Percentiles rank a stretch among this genome's conserved stretches.
Conservation (phyloP, 176 grass and related monocot genomes). For the Raddia guianensis region DNA sequence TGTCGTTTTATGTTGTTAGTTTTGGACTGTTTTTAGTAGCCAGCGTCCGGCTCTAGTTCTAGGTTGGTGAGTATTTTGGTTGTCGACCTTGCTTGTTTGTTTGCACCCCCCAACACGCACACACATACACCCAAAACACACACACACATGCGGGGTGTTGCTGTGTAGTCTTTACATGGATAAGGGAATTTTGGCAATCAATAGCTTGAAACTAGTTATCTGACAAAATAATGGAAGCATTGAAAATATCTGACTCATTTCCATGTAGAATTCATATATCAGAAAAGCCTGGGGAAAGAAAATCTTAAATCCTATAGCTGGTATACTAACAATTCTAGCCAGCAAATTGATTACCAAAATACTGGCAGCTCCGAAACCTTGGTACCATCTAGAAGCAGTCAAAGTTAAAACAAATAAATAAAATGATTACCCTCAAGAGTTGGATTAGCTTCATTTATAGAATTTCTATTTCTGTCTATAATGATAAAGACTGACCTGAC, state of each 20-base stretch:
- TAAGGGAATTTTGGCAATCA: neutral
- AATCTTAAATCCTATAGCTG: neutral
- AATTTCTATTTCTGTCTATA: constrained; percentile 28
- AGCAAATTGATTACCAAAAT: constrained; percentile 5
- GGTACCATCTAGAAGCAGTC: neutral
- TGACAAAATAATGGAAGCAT: neutral
- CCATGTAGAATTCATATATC: neutral
- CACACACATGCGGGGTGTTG: too few relatives aligned
- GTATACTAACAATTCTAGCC: neutral
- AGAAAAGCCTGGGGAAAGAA: neutral
- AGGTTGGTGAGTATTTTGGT: too few relatives aligned
- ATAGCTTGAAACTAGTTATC: neutral
- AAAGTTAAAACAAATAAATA: constrained; percentile 2
- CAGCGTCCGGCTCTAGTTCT: too few relatives aligned
- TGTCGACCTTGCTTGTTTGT: too few relatives aligned
- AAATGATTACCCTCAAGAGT: neutral
- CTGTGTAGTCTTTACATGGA: too few relatives aligned
- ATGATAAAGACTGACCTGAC: constrained; percentile 69
- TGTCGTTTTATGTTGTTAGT: too few relatives aligned
- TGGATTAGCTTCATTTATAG: constrained; percentile 1
- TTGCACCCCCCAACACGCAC: too few relatives aligned
- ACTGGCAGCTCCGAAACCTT: neutral
- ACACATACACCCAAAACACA: too few relatives aligned
- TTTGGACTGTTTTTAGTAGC: too few relatives aligned
- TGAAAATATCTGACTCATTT: neutral